phyloP scores from a whole-genome alignment of 345 rosid species.

The Arabidopsis thaliana region DNA sequence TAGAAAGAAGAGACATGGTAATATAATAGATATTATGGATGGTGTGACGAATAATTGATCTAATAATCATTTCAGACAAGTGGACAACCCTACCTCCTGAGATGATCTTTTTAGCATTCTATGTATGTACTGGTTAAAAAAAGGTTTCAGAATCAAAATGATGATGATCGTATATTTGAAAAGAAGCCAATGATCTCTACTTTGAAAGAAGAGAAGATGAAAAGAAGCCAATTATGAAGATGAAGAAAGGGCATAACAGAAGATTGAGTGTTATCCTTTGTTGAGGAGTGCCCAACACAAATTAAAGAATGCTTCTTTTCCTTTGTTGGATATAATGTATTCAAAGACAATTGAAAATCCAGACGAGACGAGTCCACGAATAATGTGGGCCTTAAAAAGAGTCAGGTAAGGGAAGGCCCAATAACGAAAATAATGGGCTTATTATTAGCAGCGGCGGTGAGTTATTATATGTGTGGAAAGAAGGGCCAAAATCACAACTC shows the following conservation, averaged over 20 bases:
- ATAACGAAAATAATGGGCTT: neutral
- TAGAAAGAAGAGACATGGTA: neutral
- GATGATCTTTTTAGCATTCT: neutral
- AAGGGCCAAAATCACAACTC: neutral
- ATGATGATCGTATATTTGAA: conserved; percentile 27
- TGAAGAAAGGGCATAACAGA: conserved; percentile 1
- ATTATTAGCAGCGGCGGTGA: neutral
- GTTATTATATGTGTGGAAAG: neutral
- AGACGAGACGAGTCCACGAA: no score
- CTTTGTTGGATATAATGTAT: neutral
- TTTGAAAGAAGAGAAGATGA: neutral
- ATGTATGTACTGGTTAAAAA: conserved; percentile 12
- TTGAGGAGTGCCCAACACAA: neutral
- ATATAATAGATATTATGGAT: neutral
- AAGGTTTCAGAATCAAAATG: conserved; percentile 24
- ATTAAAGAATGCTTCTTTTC: neutral
- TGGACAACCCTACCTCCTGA: conserved; percentile 36
- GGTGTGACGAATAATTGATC: conserved; percentile 7
- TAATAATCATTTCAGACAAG: conserved; percentile 38
- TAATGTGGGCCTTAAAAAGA: neutral
- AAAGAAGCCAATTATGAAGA: conserved; percentile 35
- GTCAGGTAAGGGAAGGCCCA: neutral
- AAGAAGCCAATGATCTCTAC: conserved; percentile 21
- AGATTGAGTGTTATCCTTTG: neutral
- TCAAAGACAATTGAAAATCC: no score